Evolutionary conservation across 2,329 filamentous ascomycete genomes (phyloP).

Genomic region (Periconia macrospinosa): DNA sequence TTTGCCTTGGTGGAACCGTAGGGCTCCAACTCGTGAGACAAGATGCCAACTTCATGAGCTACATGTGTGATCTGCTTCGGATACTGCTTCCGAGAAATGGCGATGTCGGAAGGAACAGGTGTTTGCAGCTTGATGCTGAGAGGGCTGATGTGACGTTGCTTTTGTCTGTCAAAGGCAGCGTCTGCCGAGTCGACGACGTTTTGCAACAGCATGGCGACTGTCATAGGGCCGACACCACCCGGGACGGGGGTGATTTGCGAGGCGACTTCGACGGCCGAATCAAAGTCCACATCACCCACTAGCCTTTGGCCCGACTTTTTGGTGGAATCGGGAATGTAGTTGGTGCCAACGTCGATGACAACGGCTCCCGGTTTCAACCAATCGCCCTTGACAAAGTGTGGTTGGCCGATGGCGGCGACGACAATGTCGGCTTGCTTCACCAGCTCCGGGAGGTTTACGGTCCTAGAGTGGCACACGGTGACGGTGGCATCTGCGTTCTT

Average conservation of each 20-base stretch:
- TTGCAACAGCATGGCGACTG: conserved; percentile 94
- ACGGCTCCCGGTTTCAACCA: conserved; percentile 95
- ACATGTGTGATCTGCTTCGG: conserved; percentile 90
- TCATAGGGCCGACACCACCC: conserved; percentile 97
- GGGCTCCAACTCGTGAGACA: conserved; percentile 85
- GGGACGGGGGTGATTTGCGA: conserved; percentile 95
- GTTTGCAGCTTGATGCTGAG: conserved; percentile 77
- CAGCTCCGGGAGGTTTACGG: conserved; percentile 69
- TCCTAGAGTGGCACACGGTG: conserved; percentile 93
- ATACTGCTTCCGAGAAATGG: conserved; percentile 81
- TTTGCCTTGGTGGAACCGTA: conserved; percentile 97
- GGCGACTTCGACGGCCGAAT: conserved; percentile 79
- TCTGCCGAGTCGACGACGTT: conserved; percentile 90
- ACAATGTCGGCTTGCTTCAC: conserved; percentile 86
- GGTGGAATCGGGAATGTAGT: conserved; percentile 84
- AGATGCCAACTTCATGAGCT: conserved; percentile 84
- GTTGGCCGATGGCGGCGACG: conserved; percentile 86
- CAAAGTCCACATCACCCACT: conserved; percentile 93
- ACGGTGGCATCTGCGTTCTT: conserved; percentile 97
- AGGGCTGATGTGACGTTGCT: conserved; percentile 75
- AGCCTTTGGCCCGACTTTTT: conserved; percentile 92
- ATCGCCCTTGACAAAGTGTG: conserved; percentile 87
- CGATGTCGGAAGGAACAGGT: conserved; percentile 95
- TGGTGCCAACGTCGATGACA: conserved; percentile 96
- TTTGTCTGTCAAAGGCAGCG: conserved; percentile 79